These are phyloP conservation scores for Priceomyces haplophilus DNA, from an alignment of 805 yeast species.

Conservation along the genomic window DNA sequence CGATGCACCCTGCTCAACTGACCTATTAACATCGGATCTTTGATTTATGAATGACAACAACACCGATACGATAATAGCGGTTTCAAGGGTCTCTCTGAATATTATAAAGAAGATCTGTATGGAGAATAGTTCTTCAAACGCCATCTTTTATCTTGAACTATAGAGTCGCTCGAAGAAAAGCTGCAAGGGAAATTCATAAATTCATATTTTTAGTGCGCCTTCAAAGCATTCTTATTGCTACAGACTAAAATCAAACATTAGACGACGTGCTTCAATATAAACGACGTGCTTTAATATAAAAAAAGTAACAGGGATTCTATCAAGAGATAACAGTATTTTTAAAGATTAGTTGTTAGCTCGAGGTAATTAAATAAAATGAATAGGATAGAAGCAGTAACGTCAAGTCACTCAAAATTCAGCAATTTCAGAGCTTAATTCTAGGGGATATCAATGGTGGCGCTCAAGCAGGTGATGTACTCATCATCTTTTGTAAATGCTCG, in stretches of 20 bases:
- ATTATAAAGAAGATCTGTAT: constrained; percentile 76
- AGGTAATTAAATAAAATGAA: no score
- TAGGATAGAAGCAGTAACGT: no score
- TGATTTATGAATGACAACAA: constrained; percentile 72
- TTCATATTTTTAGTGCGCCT: no score
- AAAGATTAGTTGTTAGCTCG: no score
- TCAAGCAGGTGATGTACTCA: constrained; percentile 76
- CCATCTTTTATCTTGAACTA: constrained; percentile 10
- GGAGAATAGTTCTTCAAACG: constrained; percentile 50
- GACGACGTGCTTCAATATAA: no score
- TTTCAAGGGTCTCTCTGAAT: constrained; percentile 68
- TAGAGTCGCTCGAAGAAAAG: background rate
- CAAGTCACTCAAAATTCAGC: no score
- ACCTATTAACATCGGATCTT: constrained; percentile 23
- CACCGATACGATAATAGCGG: constrained; percentile 70
- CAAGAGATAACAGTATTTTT: no score
- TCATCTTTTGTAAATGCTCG: constrained; percentile 87
- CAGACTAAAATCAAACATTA: no score
- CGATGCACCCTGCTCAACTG: constrained; percentile 1
- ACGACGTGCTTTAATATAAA: no score
- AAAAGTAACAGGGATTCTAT: no score
- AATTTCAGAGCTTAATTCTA: constrained; percentile 2
- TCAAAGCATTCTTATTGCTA: no score
- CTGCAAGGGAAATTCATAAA: background rate
- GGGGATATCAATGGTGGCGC: constrained; percentile 65